Evolutionary conservation across 345 rosid species (phyloP).

Genomic region (Conringia planisiliqua): DNA sequence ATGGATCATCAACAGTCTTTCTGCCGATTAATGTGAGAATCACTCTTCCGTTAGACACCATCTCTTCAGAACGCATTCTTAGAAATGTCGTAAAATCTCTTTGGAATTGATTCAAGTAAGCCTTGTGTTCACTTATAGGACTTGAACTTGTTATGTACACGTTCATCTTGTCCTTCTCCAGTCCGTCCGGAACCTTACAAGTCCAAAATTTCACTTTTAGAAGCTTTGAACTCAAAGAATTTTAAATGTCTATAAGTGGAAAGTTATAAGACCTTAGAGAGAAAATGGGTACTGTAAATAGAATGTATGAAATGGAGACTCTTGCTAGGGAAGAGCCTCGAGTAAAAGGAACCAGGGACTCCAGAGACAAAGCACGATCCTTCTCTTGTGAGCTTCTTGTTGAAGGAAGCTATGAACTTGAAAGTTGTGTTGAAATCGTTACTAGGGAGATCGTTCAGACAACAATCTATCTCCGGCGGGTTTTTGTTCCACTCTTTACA

Average conservation of each 20-base stretch:
- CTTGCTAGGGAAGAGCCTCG: conserved; percentile 39
- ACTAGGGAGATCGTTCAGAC: conserved; percentile 42
- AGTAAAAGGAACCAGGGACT: conserved; percentile 44
- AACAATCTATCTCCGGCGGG: conserved; percentile 29
- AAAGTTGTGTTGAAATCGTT: conserved; percentile 43
- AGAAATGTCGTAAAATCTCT: conserved; percentile 45
- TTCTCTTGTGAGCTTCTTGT: not conserved
- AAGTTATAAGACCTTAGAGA: conserved; percentile 34
- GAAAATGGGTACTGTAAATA: conserved; percentile 41
- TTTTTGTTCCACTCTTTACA: not conserved
- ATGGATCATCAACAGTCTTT: conserved; percentile 21
- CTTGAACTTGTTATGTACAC: conserved; percentile 38
- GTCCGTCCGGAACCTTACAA: conserved; percentile 30
- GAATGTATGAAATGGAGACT: conserved; percentile 39
- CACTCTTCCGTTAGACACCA: conserved; percentile 41
- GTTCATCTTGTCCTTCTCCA: conserved; percentile 22
- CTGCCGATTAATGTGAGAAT: conserved; percentile 40
- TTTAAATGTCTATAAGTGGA: not conserved
- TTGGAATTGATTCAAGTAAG: conserved; percentile 44
- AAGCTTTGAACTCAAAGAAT: not conserved
- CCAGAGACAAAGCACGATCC: conserved; percentile 33
- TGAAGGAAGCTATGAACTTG: conserved; percentile 18
- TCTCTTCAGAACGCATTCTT: conserved; percentile 39
- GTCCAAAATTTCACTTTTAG: not conserved
- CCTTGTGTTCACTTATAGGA: conserved; percentile 31